Evolutionary conservation across 306 rosid species (phyloP), one percentile per base, ranked within the genome.

Genomic region (barrel medic (Medicago truncatula)): DNA sequence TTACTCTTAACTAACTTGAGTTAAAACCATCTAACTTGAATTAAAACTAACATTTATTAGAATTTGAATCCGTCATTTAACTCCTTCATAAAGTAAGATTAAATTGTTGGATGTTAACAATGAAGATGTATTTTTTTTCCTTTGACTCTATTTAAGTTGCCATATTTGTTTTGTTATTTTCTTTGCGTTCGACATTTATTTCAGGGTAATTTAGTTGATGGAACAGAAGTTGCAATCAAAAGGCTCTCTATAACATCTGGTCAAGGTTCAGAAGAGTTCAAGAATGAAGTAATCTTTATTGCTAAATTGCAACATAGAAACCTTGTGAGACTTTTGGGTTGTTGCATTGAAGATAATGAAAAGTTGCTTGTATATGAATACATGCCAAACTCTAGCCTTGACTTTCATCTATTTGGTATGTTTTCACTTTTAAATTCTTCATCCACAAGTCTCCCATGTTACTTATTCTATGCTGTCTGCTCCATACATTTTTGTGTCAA

Each of bases 251-350:
- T 50, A 74, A 71, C 82, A 67, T 91, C 95, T 23, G 31, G 76
- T 62, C 97, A 89, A 81, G 92, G 97, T 39, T 41, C 73, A 14
- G 65, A 79, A 41, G 95, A 91, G 76, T 83, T 89, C 36, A 89
- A 61, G 50, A 91, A 91, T 70, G 92, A 91, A 78, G 92, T 86
- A 9, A 58, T 81, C 16, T 84, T 86, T 43, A 82, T 91, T 18
- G 86, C 85, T 8, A 88, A 84, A 71, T 80, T 91, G 62, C 96
- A 91, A 70, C 93, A 87, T 15, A 82, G 83, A 49, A 91, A 88
- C 72, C 89, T 91, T 36, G 90, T 89, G 21, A 86, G 85, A 85
- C 90, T 91, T 15, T 46, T 91, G 52, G 97, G 90, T 13, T 91
- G 87, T 23, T 64, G 88, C 76, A 63, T 81, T 56, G 90, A 87